Evolutionary conservation across 257 asterid genomes (phyloP), one percentile per base, ranked within the genome.

Genomic region (Gynochthodes officinalis): DNA sequence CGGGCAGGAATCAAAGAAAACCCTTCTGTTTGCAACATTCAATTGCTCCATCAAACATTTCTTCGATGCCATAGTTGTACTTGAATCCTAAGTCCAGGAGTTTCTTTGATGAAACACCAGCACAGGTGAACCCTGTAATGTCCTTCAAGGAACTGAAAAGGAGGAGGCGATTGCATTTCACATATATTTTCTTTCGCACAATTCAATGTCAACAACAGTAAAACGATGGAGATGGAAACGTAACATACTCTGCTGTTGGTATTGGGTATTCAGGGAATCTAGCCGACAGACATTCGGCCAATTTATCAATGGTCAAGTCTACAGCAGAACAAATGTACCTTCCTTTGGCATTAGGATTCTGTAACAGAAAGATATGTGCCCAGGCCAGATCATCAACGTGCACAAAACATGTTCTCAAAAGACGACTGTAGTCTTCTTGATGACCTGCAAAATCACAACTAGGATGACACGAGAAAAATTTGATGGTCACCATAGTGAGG

Each of bases 31-130:
- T 84, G 85, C 89, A 87, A n/a, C 86, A 76, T 44, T 58, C 69
- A 73, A 87, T 79, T 4, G 90, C 87, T 5, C 63, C 90, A 80
- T 87, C 93, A 32, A 59, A 85, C 84, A 85, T 88, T 42, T 80
- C 87, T 79, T 74, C 84, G 1, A 85, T 61, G 10, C 88, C 86
- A 49, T 84, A 75, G 25, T 73, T 75, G 66, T 43, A 88, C 55
- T 53, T 67, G 76, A 85, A 88, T 8, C 90, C 89, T 42, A 70
- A 30, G 1, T 83, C 92, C 83, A 76, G 28, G 37, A 89, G 80
- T 65, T 89, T 89, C 80, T 79, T 80, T 0, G 90, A 77, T 0
- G 76, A 69, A 59, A 65, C 40, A 0, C 71, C 16, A 1, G 73
- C 48, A 0, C 1, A 1, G 13, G 30, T 67, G 16, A 18, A 6